Base-by-base conservation (phyloP, 495 filamentous ascomycete species). In the Aspergillus incahuasiensis region DNA sequence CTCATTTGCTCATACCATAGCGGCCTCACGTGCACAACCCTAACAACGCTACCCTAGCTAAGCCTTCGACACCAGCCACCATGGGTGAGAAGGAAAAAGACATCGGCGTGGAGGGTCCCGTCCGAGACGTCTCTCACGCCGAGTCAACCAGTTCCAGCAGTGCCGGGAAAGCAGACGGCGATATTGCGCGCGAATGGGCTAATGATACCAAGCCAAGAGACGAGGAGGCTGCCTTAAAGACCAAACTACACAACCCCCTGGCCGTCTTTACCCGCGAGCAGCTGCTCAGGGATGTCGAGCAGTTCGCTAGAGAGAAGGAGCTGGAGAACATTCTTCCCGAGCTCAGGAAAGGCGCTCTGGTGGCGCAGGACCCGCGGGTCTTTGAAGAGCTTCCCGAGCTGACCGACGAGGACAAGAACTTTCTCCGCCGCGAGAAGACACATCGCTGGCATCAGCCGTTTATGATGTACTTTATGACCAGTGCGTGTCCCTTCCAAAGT, bases 291-390 rank as follows among this genome's bases (percentile, higher is more conserved):
- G 79, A 80, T 68, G 85, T 84, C 25, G 82, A 81, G 52, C 70
- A 74, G 3, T 90, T 86, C 62, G 85, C 82, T 15, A 67, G 58
- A 2, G 69, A 79, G 24, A 73, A 83, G 49, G 71, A 74, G 6
- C 67, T 89, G 32, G 79, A 73, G 22, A 70, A 79, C 39, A 79
- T 88, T 52, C 56, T 84, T 9, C 73, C 79, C 15, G 78, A 82
- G 15, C 79, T 90, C 52, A 77, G 81, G 35, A 76, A 83, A 48
- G 88, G 88, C 7, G 87, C 88, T 41, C 72, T 86, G 39, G 71
- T 89, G 30, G 82, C 83, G 4, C 78, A 83, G 48, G 69, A 84
- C 42, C 75, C 77, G 57, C 69, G 43, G 58, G 79, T 39, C 72
- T 74, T 61, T 18, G 62, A 64, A 39, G 19, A 53, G 19, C 44